These are phyloP conservation scores for Globisporangium spinosum DNA, from an alignment of 352 stramenopile genomes.

Conservation along the genomic window DNA sequence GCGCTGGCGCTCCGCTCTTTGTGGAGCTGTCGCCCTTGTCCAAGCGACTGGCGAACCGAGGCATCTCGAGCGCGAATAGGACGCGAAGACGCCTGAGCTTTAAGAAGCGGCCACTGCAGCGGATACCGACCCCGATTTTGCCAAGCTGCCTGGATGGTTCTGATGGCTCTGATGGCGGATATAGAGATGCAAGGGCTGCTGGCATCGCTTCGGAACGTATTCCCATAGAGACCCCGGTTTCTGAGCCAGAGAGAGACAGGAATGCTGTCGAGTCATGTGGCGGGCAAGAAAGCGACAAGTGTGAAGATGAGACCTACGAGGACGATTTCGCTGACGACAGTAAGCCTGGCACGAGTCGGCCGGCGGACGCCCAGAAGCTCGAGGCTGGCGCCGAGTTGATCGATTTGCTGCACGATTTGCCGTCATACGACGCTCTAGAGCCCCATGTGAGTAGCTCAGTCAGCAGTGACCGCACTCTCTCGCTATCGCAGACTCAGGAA, in stretches of 20 bases:
- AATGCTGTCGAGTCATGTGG: not conserved
- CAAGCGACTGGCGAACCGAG: constrained; percentile 33
- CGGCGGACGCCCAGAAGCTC: constrained; percentile 13
- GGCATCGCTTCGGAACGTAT: not conserved
- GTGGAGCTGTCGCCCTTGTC: constrained; percentile 44
- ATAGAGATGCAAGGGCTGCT: not conserved
- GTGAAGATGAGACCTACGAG: constrained; percentile 30
- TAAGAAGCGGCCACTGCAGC: constrained; percentile 19
- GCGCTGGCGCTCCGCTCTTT: constrained; percentile 32
- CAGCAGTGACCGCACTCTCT: not conserved
- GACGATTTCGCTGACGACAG: constrained; percentile 39
- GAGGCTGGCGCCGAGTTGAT: constrained; percentile 39
- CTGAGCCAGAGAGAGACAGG: not conserved
- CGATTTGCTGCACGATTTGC: constrained; percentile 32
- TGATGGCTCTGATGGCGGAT: not conserved
- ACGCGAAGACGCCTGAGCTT: constrained; percentile 22
- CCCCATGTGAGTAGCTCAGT: not conserved
- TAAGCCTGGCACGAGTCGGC: constrained; percentile 3
- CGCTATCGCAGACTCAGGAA: not conserved
- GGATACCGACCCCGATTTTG: constrained; percentile 7
- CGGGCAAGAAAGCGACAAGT: constrained; percentile 2
- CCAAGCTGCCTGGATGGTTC: not conserved
- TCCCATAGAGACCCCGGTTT: not conserved
- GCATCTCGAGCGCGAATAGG: constrained; percentile 28
- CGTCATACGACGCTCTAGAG: constrained; percentile 8